Conservation (phyloP, 164 flowering plant species). For the Buxus sempervirens region DNA sequence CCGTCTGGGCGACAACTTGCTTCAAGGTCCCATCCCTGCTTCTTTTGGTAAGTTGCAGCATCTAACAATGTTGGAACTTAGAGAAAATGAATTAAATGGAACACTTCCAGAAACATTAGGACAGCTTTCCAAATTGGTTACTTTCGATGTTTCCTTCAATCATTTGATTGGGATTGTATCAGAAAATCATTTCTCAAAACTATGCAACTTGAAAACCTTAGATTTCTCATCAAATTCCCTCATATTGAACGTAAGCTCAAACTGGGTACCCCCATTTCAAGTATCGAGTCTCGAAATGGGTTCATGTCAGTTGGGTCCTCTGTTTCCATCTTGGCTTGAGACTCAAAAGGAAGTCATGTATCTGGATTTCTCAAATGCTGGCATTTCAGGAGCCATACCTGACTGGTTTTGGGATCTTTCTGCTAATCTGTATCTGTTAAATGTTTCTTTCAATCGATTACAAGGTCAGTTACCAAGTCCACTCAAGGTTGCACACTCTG, state of each 20-base stretch:
- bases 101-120: conserved; percentile 30
- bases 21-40: conserved; percentile 32
- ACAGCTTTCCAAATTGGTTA: conserved; percentile 23
- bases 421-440: conserved; percentile 26
- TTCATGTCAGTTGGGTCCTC: conserved; percentile 37
- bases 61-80: conserved; percentile 20
- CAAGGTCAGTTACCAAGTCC: conserved; percentile 38
- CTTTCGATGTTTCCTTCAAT: conserved; percentile 27
- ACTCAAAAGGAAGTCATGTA: conserved; percentile 24
- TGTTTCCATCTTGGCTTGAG: conserved; percentile 40
- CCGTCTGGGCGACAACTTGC: conserved; percentile 20
- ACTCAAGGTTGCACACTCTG: conserved; percentile 25
- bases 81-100: conserved; percentile 27
- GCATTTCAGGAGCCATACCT: conserved; percentile 44
- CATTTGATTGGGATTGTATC: conserved; percentile 25
- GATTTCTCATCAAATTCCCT: conserved; percentile 32
- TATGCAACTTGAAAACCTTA: conserved; percentile 23
- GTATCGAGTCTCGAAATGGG: conserved; percentile 24
- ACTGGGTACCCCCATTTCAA: conserved; percentile 48
- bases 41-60: conserved; percentile 28
- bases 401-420: conserved; percentile 49
- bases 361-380: conserved; percentile 42
- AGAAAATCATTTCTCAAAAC: conserved; percentile 30
- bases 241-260: conserved; percentile 26
- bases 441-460: conserved; percentile 40